Conservation (phyloP, 257 asterid genomes). For the Nicotiana benthamiana region DNA sequence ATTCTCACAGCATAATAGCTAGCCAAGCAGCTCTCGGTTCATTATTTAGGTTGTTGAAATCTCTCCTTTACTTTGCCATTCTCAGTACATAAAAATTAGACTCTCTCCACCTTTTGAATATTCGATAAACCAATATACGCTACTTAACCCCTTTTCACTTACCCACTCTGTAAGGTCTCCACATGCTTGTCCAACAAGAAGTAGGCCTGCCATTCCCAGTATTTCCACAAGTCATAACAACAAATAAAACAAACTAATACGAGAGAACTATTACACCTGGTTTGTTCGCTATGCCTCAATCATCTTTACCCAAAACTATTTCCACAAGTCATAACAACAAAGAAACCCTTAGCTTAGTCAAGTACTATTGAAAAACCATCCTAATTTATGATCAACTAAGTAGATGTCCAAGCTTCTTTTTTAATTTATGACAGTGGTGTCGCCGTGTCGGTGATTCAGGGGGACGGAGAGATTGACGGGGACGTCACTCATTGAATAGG, state of each 20-base stretch:
- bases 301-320: not conserved
- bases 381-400: not conserved
- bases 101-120: not conserved
- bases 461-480: no score
- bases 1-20: not conserved
- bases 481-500: no score
- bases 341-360: not conserved
- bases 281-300: not conserved
- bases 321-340: no score
- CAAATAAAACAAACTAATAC: not conserved
- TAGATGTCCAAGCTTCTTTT: not conserved
- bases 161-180: not conserved
- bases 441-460: no score
- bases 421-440: no score
- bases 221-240: not conserved
- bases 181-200: not conserved
- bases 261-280: not conserved
- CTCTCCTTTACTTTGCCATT: not conserved
- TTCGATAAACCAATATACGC: not conserved
- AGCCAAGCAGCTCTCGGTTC: not conserved
- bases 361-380: not conserved
- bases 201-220: not conserved
- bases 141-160: not conserved
- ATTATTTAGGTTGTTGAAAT: not conserved
- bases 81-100: not conserved